A percentile compares a stretch with the other conserved stretches of the same genome.
These are phyloP conservation scores for Penicillium sp. DNA, from an alignment of 2,329 filamentous ascomycete species.

Conservation along the genomic window DNA sequence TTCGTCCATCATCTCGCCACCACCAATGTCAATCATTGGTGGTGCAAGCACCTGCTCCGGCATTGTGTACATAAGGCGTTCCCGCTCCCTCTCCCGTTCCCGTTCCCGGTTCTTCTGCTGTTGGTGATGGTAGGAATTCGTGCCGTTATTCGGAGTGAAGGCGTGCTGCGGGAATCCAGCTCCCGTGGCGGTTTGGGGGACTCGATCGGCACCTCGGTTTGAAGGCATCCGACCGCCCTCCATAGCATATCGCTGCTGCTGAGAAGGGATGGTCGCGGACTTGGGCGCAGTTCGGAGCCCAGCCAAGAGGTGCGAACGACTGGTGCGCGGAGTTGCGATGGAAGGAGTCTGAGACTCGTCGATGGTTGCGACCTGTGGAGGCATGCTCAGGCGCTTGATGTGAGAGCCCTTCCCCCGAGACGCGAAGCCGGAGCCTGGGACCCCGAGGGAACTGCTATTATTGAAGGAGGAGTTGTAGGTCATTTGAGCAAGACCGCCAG, in stretches of 20 bases:
- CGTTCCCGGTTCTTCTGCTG: background rate
- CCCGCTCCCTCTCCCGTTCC: conserved; percentile 34
- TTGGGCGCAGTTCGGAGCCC: conserved; percentile 93
- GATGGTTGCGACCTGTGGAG: conserved; percentile 71
- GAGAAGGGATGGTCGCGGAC: conserved; percentile 70
- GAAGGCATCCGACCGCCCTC: conserved; percentile 51
- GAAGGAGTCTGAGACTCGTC: conserved; percentile 65
- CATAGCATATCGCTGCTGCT: conserved; percentile 55
- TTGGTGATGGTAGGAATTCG: conserved; percentile 31
- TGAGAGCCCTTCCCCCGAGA: conserved; percentile 81
- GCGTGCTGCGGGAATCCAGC: conserved; percentile 52
- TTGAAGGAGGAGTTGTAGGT: conserved; percentile 77
- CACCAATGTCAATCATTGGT: conserved; percentile 71
- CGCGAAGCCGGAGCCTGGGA: conserved; percentile 77
- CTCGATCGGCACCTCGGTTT: conserved; percentile 46
- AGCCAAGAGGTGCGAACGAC: conserved; percentile 89
- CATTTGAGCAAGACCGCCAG: conserved; percentile 99
- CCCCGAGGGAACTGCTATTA: conserved; percentile 66
- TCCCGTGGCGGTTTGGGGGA: conserved; percentile 62
- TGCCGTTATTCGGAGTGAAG: conserved; percentile 32
- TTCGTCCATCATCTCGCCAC: conserved; percentile 75
- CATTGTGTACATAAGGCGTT: conserved; percentile 63
- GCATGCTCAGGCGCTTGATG: conserved; percentile 81
- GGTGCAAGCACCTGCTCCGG: conserved; percentile 75
- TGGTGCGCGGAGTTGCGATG: conserved; percentile 82